Conservation (phyloP, 148 eudicot genomes). For the Tetragonia tetragonoides region DNA sequence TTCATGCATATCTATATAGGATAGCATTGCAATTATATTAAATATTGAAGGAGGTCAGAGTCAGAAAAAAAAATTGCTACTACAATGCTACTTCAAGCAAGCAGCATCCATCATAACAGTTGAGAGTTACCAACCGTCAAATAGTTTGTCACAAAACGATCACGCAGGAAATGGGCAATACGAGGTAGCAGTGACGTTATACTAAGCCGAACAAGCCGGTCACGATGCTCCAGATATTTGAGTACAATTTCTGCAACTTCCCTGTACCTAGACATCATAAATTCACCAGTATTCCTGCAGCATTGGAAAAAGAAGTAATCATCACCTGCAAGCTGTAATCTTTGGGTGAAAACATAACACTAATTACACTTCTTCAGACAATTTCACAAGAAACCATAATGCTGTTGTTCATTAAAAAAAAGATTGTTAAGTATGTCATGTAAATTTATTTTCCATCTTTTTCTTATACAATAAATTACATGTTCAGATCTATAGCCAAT, state of each 20-base stretch:
- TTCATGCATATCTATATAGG: constrained; percentile 82
- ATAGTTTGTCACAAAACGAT: constrained; percentile 93
- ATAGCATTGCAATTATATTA: constrained; percentile 3
- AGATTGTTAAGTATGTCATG: neutral
- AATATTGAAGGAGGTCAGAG: neutral
- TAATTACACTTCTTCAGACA: neutral
- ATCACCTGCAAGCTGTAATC: constrained; percentile 4
- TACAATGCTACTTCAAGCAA: constrained; percentile 5
- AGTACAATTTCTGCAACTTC: constrained; percentile 98
- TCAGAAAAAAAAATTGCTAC: neutral
- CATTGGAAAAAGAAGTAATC: constrained; percentile 2
- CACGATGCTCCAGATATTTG: constrained; percentile 91
- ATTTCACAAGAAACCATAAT: neutral
- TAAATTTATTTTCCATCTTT: neutral
- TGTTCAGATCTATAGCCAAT: neutral
- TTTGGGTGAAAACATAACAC: neutral
- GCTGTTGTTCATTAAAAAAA: neutral
- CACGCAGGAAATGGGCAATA: constrained; percentile 96
- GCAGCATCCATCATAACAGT: neutral
- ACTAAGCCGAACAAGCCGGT: constrained; percentile 97
- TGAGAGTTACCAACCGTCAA: constrained; percentile 58
- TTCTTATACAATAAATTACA: neutral
- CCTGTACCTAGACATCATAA: constrained; percentile 98
- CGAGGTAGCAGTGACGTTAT: constrained; percentile 96
- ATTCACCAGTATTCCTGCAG: constrained; percentile 93